phyloP scores from a whole-genome alignment of 345 rosid species.

The Durio zibethinus region DNA sequence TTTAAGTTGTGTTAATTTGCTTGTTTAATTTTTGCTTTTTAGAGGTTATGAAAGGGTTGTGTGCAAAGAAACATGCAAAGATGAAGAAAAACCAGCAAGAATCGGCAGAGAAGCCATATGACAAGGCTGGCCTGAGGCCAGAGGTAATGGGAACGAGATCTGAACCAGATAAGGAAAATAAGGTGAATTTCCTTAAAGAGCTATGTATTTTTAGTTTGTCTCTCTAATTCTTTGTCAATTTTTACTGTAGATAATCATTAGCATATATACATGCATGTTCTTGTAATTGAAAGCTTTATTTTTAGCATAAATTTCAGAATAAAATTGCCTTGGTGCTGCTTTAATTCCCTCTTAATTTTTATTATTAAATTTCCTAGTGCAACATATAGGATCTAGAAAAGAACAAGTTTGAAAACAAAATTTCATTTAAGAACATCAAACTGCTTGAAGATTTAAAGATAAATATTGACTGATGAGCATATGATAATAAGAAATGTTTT shows the following conservation, averaged over 20 bases:
- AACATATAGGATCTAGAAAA: not conserved
- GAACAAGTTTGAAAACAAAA: not conserved
- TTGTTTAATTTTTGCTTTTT: not conserved
- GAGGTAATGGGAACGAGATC: conserved; percentile 35
- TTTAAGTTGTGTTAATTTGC: not conserved
- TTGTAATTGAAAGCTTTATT: not conserved
- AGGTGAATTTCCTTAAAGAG: conserved; percentile 31
- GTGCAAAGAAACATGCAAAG: conserved; percentile 69
- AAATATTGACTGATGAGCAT: not conserved
- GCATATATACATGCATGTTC: not conserved
- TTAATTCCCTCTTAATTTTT: not conserved
- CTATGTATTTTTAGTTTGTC: not conserved
- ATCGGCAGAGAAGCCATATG: conserved; percentile 24
- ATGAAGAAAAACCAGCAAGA: conserved; percentile 36
- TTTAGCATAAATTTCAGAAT: not conserved
- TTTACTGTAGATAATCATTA: not conserved
- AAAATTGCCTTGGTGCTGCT: not conserved
- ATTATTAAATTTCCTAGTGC: not conserved
- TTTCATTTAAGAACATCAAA: not conserved
- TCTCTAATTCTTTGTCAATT: not conserved
- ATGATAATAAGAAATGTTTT: not conserved
- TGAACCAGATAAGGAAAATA: conserved; percentile 34
- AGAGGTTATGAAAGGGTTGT: conserved; percentile 86
- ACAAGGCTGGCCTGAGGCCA: conserved; percentile 16
- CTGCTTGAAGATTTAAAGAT: not conserved